Percentiles rank a stretch among this genome's conserved stretches.
Conservation (phyloP, 371 early-diverging fungal species). For the Cokeromyces recurvatus region DNA sequence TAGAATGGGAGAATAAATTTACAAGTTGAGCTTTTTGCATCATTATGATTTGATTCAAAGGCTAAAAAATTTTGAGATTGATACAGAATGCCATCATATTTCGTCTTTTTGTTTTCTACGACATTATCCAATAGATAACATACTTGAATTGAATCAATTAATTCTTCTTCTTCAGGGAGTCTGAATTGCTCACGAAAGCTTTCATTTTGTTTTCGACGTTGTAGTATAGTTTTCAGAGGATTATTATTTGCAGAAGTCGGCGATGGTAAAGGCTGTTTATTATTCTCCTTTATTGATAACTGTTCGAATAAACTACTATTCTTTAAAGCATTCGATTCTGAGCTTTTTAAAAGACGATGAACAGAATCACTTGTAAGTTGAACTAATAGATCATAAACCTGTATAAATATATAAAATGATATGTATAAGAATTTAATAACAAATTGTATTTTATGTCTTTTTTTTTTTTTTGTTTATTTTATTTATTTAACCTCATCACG, state of each 20-base stretch:
- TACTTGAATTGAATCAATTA: constrained; percentile 49
- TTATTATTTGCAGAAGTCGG: constrained; percentile 4
- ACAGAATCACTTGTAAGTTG: constrained; percentile 82
- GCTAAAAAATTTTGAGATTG: constrained; percentile 82
- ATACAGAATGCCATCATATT: constrained; percentile 62
- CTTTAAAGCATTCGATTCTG: constrained; percentile 53
- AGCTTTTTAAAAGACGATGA: constrained; percentile 79
- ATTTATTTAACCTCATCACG: constrained; percentile 60
- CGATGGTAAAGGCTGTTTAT: constrained; percentile 2
- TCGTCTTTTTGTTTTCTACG: constrained; percentile 5
- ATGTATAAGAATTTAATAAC: too few relatives aligned
- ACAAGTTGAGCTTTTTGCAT: constrained; percentile 28
- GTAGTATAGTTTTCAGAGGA: constrained; percentile 37
- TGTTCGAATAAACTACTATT: constrained; percentile 15
- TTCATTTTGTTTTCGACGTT: constrained; percentile 65
- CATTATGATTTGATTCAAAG: constrained; percentile 61
- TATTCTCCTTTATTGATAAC: constrained; percentile 9
- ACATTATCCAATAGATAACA: constrained; percentile 41
- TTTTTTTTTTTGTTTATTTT: too few relatives aligned
- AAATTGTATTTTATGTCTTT: too few relatives aligned
- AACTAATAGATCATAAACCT: constrained; percentile 83
- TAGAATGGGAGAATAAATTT: constrained; percentile 72
- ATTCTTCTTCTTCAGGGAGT: constrained; percentile 53
- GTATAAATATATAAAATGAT: not conserved
- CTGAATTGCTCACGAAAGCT: constrained; percentile 64